phyloP scores from a whole-genome alignment of 108 stramenopile genomes.

The Nitzschia sp. region DNA sequence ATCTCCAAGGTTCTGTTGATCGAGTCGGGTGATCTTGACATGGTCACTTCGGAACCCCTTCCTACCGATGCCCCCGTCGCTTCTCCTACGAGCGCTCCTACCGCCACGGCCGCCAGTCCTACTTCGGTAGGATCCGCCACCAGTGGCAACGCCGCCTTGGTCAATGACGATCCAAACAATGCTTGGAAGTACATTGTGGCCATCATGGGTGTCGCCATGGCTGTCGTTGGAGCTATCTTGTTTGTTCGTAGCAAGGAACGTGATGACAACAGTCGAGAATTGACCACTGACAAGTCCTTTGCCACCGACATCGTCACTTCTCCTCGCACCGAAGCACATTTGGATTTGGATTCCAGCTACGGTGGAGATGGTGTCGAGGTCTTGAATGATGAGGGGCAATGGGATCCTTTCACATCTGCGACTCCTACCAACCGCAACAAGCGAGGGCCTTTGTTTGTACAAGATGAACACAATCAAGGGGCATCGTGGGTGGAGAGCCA shows the following conservation, averaged over 20 bases:
- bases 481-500: too few species aligned
- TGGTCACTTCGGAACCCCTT: neutral
- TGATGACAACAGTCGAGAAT: too few species aligned
- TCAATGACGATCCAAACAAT: too few species aligned
- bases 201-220: too few species aligned
- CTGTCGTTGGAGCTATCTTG: too few species aligned
- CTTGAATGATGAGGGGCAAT: neutral
- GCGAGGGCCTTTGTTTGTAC: slow-evolving; percentile 1
- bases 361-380: neutral
- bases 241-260: too few species aligned
- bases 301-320: too few species aligned
- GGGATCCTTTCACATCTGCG: slow-evolving; percentile 6
- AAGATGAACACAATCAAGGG: slow-evolving; percentile 3
- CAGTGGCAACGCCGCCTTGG: too few species aligned
- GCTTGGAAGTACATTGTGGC: too few species aligned
- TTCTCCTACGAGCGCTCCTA: neutral
- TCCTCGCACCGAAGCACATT: neutral
- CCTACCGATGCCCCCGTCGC: neutral
- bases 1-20: slow-evolving; percentile 1
- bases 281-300: too few species aligned
- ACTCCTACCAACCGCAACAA: slow-evolving; percentile 1
- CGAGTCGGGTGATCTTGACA: neutral
- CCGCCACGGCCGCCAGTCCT: too few species aligned
- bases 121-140: too few species aligned
- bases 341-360: neutral